Conservation (phyloP, 805 yeast species). For the Metschnikowia santaceciliae region DNA sequence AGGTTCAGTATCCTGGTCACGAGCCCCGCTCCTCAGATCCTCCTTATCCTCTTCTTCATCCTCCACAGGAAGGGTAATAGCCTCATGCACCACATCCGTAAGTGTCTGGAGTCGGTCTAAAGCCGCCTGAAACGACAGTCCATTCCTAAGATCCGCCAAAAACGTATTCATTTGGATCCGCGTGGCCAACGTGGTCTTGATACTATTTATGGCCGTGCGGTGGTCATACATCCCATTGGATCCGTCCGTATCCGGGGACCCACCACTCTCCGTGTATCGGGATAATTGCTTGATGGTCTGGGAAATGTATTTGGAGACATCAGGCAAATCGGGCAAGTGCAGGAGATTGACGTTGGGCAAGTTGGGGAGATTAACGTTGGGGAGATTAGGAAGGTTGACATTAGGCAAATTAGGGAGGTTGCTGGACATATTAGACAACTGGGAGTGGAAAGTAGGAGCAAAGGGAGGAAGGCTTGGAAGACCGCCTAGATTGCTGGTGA, state of each 20-base stretch:
- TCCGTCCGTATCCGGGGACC: slow-evolving; percentile 1
- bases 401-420: slow-evolving; percentile 19
- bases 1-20: slow-evolving; percentile 43
- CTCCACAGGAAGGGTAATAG: slow-evolving; percentile 49
- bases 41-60: slow-evolving; percentile 30
- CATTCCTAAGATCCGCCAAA: slow-evolving; percentile 39
- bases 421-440: slow-evolving; percentile 23
- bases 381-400: slow-evolving; percentile 18
- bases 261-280: neutral
- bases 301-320: slow-evolving; percentile 28
- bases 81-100: slow-evolving; percentile 42
- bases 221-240: slow-evolving; percentile 9
- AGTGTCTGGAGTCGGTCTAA: slow-evolving; percentile 48
- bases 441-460: slow-evolving; percentile 7
- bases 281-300: slow-evolving; percentile 18
- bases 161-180: slow-evolving; percentile 41
- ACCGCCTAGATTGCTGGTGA: slow-evolving; percentile 21
- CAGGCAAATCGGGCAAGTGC: slow-evolving; percentile 22
- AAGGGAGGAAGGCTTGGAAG: slow-evolving; percentile 21
- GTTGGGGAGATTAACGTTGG: neutral
- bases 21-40: slow-evolving; percentile 23
- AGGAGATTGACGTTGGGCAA: neutral
- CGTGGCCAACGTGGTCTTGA: slow-evolving; percentile 38
- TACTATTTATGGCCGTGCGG: slow-evolving; percentile 20
- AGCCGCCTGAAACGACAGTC: slow-evolving; percentile 49